Conservation (phyloP, 2,329 filamentous ascomycete genomes). For the Thelonectria blattea region DNA sequence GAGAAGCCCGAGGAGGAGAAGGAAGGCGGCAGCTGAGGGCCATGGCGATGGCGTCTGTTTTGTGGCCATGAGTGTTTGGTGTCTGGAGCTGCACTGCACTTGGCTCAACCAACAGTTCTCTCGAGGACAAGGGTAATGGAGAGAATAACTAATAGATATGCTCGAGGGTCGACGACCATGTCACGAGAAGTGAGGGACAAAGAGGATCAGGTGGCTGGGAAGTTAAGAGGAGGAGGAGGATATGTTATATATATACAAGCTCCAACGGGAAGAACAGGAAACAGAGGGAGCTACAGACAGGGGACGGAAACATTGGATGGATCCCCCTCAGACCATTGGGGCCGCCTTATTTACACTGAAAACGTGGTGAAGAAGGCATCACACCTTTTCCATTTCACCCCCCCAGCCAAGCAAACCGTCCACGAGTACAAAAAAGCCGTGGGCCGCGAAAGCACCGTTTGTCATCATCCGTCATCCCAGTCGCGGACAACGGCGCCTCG, state of each 20-base stretch:
- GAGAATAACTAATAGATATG: neutral
- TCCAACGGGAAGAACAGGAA: neutral
- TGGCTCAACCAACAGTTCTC: neutral
- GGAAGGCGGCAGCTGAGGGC: constrained; percentile 3
- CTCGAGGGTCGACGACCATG: neutral
- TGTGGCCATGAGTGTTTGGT: constrained; percentile 5
- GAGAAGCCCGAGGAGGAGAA: constrained; percentile 20
- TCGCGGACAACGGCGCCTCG: neutral
- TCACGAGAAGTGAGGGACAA: neutral
- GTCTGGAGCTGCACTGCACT: neutral
- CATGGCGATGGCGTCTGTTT: neutral
- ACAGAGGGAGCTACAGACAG: neutral
- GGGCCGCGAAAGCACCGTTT: neutral
- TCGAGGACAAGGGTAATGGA: no score
- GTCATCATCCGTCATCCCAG: neutral
- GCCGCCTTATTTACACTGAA: neutral
- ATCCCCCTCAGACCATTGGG: neutral
- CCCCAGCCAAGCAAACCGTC: neutral
- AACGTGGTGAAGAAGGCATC: constrained; percentile 5
- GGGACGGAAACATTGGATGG: neutral
- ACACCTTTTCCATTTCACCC: neutral
- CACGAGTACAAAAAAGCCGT: no score
- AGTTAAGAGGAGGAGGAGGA: no score
- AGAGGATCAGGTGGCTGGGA: no score
- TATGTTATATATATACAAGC: no score